Base-by-base conservation (phyloP, 495 filamentous ascomycete genomes). In the Penicillium dipodomyicola region DNA sequence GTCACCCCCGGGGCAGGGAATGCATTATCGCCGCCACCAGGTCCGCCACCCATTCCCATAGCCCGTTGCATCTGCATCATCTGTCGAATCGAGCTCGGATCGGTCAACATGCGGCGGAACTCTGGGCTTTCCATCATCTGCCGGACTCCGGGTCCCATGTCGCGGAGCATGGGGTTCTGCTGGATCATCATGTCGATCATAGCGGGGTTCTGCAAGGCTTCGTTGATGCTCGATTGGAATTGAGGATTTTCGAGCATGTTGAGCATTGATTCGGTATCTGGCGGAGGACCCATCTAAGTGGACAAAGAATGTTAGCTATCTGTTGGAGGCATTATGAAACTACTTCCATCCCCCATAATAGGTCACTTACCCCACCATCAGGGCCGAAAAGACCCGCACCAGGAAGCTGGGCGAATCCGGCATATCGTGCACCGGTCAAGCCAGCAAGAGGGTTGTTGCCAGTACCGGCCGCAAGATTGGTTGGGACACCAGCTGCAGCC, bases 31-130 rank as follows among this genome's bases (percentile, higher is more conserved):
- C 77, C 73, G 47, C 76, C 80, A 56, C 62, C 62, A 40, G 72
- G 63, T 19, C 76, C 81, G 48, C 69, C 71, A 23, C 85, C 86
- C 48, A 67, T 65, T 10, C 84, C 81, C 77, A 94, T 83, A 30
- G 80, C 77, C 55, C 88, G 79, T 59, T 89, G 86, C 82, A 97
- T 86, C 53, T 89, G 84, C 41, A 89, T 79, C 59, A 91, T 89
- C 61, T 87, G 83, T 40, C 93, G 81, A 22, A 97, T 77, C 23
- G 87, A 83, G 15, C 89, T 84, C 25, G 95, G 95, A 64, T 95
- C 91, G n/a, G 92, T 93, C 82, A 99, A 86, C 91, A 97, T 96
- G 19, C 89, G 82, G 57, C 95, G 84, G 67, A 97, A 92, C 51
- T 89, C 81, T 0, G 92, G 91, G 23, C 89, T 92, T 55, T 88